Percentiles rank a stretch among this genome's conserved stretches.
phyloP scores from a whole-genome alignment of 2,329 filamentous ascomycete species.

The Scytalidium sp. region DNA sequence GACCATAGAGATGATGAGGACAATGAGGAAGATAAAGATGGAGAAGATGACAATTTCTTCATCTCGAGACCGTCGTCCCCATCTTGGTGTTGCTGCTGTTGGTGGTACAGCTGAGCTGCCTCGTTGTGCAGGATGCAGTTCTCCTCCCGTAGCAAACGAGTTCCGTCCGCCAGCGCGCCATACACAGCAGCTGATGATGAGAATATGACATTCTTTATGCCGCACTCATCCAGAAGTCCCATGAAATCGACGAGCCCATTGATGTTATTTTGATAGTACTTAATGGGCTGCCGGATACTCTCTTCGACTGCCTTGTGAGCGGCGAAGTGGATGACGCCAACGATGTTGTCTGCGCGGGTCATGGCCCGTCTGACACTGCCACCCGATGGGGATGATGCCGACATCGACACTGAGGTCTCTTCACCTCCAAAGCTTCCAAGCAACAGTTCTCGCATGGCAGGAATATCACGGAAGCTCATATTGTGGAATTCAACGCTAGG shows the following conservation, averaged over 20 bases:
- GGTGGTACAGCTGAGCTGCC: too few relatives aligned
- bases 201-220: slow-evolving; percentile 65
- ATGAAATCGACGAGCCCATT: slow-evolving; percentile 60
- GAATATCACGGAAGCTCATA: slow-evolving; percentile 22
- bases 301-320: slow-evolving; percentile 55
- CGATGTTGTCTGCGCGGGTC: slow-evolving; percentile 48
- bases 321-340: slow-evolving; percentile 67
- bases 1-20: too few relatives aligned
- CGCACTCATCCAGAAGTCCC: slow-evolving; percentile 51
- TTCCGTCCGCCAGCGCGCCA: slow-evolving; percentile 49
- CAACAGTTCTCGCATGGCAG: slow-evolving; percentile 20
- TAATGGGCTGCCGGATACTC: slow-evolving; percentile 56
- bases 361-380: too few relatives aligned
- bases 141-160: slow-evolving; percentile 52
- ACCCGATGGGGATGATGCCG: not conserved
- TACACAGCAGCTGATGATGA: slow-evolving; percentile 68
- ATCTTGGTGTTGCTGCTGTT: slow-evolving; percentile 44
- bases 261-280: slow-evolving; percentile 68
- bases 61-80: slow-evolving; percentile 40
- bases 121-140: slow-evolving; percentile 53
- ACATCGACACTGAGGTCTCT: too few relatives aligned
- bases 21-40: too few relatives aligned
- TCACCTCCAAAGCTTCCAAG: slow-evolving; percentile 10
- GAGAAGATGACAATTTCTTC: slow-evolving; percentile 34
- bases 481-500: slow-evolving; percentile 24